Evolutionary conservation across 1,284 basidiomycete genomes (phyloP).

Genomic region (Cutaneotrichosporon sp.): DNA sequence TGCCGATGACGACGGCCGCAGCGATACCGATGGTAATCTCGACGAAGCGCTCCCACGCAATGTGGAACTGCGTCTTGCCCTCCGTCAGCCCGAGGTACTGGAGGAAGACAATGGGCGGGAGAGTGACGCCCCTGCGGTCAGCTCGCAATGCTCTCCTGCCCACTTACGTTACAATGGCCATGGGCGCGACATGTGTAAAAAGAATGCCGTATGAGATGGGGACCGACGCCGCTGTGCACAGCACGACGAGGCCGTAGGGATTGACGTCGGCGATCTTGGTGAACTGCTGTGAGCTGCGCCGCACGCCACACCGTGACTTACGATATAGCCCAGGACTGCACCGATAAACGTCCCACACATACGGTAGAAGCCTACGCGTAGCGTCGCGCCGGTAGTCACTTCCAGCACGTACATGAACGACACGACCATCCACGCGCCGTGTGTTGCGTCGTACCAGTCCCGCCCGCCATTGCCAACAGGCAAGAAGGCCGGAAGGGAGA

Average conservation of each 20-base stretch:
- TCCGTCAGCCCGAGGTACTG: slow-evolving; percentile 41
- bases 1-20: slow-evolving; percentile 50
- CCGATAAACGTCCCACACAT: slow-evolving; percentile 55
- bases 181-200: slow-evolving; percentile 40
- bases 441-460: slow-evolving; percentile 48
- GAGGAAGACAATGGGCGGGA: slow-evolving; percentile 55
- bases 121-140: slow-evolving; percentile 47
- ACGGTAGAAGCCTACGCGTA: slow-evolving; percentile 54
- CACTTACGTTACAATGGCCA: slow-evolving; percentile 54
- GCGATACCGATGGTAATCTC: slow-evolving; percentile 51
- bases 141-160: neutral
- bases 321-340: slow-evolving; percentile 51
- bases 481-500: slow-evolving; percentile 54
- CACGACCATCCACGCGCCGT: slow-evolving; percentile 55
- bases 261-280: slow-evolving; percentile 51
- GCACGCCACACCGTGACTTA: slow-evolving; percentile 25
- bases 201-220: slow-evolving; percentile 54
- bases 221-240: slow-evolving; percentile 49
- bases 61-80: slow-evolving; percentile 32
- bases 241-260: slow-evolving; percentile 53
- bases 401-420: slow-evolving; percentile 57
- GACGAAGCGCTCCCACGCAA: slow-evolving; percentile 49
- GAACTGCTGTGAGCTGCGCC: slow-evolving; percentile 31
- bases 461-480: slow-evolving; percentile 37
- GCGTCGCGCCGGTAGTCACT: slow-evolving; percentile 55